Percentiles rank a stretch among this genome's conserved stretches.
Conservation (phyloP, 495 filamentous ascomycete species). For the Podospora fimiseda region DNA sequence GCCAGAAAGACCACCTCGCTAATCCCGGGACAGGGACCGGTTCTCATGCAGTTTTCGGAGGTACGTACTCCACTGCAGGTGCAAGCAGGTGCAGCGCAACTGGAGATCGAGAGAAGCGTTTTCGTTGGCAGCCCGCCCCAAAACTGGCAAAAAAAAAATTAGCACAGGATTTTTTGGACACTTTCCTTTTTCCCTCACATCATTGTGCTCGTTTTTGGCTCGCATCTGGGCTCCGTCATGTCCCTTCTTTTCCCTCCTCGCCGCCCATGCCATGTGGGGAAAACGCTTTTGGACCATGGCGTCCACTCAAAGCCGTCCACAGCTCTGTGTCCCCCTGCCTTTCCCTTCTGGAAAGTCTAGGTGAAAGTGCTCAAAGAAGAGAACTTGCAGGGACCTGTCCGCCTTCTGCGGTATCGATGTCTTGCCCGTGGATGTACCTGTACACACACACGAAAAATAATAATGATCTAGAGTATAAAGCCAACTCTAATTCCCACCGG, state of each 20-base stretch:
- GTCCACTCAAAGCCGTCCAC: constrained; percentile 4
- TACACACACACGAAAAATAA: not conserved
- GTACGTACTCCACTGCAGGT: too few relatives aligned
- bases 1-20: not conserved
- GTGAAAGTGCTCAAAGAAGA: constrained; percentile 11
- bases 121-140: not conserved
- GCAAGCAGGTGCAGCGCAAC: not conserved
- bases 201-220: constrained; percentile 4
- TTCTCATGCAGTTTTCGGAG: not conserved
- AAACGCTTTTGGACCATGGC: not conserved
- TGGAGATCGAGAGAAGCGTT: constrained; percentile 1
- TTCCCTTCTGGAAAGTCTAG: constrained; percentile 8
- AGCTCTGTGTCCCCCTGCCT: not conserved
- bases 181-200: constrained; percentile 12
- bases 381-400: constrained; percentile 25
- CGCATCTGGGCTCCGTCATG: constrained; percentile 16
- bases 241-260: constrained; percentile 10
- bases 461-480: constrained; percentile 36
- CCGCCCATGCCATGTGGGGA: constrained; percentile 24
- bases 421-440: constrained; percentile 16
- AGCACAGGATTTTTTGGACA: constrained; percentile 8
- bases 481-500: constrained; percentile 34
- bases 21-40: not conserved
- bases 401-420: constrained; percentile 21
- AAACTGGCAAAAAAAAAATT: constrained; percentile 13